Evolutionary conservation across 805 yeast genomes (phyloP), one percentile per base, ranked within the genome.

Genomic region (Monosporozyma unispora): DNA sequence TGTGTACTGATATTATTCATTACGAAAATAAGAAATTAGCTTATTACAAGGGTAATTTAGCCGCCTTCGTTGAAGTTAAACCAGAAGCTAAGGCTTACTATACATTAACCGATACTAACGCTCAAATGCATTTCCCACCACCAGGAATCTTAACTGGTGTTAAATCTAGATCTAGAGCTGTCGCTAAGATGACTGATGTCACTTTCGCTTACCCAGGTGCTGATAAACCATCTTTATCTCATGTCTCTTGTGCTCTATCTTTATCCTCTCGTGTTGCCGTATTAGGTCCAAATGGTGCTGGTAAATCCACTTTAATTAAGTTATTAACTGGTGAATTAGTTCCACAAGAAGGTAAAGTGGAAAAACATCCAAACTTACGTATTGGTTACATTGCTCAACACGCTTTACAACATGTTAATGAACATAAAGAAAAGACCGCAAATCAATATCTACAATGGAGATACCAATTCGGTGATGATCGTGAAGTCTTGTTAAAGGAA

Each of bases 351-450:
- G 99, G 99, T 62, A 82, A 80, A 53, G 96, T 91, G 50, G 97
- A 93, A 73, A 93, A 93, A 70, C 99, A 91, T 74, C 98, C 98
- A 56, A 91, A 91, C 71, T 77, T 93, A 72, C 89, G 99, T 76
- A 88, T 91, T 60, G 99, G 98, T 52, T 91, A 91, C 74, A 93
- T 91, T 74, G 98, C 98, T 19, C 99, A 91, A 75, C 98, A 91
- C 63, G 98, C 99, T 33, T 79, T 91, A 66, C 96, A 89, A 70
- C 98, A 91, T 64, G 98, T 91, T 52, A 96, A 93, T 68, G 83
- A 84, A 73, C 99, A 91, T 72, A 88, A 90, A 72, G 99, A 91
- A 69, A 89, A 89, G 74, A 91, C 98, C 14, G 96, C 99, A 45
- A 91, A 90, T 66, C 98, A 91, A 74, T 91, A 91, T 69, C 76